Evolutionary conservation across 441 rosid species (phyloP).

Genomic region (Pelargonium cotyledonis): DNA sequence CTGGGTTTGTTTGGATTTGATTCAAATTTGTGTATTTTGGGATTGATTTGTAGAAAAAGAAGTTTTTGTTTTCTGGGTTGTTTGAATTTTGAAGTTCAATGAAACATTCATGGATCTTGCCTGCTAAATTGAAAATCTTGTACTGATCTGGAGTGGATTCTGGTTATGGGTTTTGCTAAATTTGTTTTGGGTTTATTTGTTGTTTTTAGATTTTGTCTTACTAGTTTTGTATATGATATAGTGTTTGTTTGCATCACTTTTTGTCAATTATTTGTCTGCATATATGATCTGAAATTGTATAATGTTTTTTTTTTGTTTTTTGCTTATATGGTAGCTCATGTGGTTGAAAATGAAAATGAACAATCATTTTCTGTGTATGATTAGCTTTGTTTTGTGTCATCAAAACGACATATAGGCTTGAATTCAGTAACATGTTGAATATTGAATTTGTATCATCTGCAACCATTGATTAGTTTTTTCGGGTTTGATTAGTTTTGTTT

Average conservation of each 20-base stretch:
- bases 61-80: not conserved
- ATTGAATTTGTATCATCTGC: too few relatives aligned
- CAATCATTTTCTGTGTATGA: too few relatives aligned
- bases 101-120: not conserved
- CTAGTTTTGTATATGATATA: not conserved
- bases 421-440: too few relatives aligned
- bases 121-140: not conserved
- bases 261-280: not conserved
- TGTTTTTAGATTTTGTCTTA: not conserved
- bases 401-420: too few relatives aligned
- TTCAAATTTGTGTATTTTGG: conserved; percentile 4
- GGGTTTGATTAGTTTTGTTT: too few relatives aligned
- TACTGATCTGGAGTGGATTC: not conserved
- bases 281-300: not conserved
- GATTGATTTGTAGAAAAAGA: not conserved
- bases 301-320: not conserved
- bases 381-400: too few relatives aligned
- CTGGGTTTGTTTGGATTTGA: conserved; percentile 8
- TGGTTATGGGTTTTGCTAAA: not conserved
- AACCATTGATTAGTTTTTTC: too few relatives aligned
- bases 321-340: too few relatives aligned
- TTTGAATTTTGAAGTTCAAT: not conserved
- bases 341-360: too few relatives aligned
- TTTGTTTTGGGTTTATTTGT: not conserved
- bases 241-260: not conserved